These are phyloP conservation scores for Phialocephala sp. DNA, from an alignment of 2,329 filamentous ascomycete species.

Conservation along the genomic window DNA sequence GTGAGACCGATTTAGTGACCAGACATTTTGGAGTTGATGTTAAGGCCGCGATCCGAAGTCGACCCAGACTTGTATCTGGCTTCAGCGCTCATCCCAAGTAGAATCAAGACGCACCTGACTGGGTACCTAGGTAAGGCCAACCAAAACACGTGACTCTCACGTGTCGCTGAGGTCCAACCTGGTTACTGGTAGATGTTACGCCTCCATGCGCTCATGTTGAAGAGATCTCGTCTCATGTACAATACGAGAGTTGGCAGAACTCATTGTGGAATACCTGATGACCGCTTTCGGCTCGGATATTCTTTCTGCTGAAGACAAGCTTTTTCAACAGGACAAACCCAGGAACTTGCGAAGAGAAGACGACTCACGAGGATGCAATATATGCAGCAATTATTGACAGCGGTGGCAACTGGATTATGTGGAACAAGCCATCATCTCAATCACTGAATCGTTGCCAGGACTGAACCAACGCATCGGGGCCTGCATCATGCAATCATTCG, in stretches of 20 bases:
- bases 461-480: neutral
- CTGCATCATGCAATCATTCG: neutral
- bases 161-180: neutral
- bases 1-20: neutral
- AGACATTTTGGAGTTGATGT: neutral
- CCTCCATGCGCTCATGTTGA: neutral
- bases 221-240: neutral
- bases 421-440: constrained; percentile 1
- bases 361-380: neutral
- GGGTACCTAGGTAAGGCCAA: neutral
- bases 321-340: neutral
- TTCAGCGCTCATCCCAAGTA: no score
- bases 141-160: neutral
- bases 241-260: neutral
- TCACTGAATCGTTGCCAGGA: neutral
- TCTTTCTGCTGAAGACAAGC: neutral
- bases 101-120: no score
- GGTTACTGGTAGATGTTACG: neutral
- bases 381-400: constrained; percentile 3
- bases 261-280: neutral
- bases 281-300: neutral
- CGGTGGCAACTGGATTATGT: neutral
- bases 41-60: no score
- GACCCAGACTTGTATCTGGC: no score
- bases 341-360: neutral